These are phyloP conservation scores for Helicostylum pulchrum DNA, from an alignment of 192 early-diverging fungal genomes.

Conservation along the genomic window DNA sequence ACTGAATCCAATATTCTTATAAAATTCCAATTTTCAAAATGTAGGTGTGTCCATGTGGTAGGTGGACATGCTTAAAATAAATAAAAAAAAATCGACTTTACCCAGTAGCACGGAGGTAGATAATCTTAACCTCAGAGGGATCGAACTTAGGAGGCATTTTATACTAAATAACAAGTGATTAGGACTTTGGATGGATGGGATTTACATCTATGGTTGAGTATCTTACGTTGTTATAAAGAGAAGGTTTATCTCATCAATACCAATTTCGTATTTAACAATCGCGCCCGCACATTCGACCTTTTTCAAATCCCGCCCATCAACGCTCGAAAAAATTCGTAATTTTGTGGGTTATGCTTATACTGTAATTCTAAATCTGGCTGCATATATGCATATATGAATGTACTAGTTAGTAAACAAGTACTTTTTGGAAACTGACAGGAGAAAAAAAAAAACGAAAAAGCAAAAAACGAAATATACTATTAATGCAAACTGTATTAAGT, in stretches of 20 bases:
- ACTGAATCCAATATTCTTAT: neutral
- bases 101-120: conserved; percentile 95
- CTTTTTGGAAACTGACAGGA: neutral
- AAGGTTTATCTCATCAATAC: conserved; percentile 6
- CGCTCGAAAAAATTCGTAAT: too few relatives aligned
- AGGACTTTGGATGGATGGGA: conserved; percentile 31
- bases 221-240: conserved; percentile 16
- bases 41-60: too few relatives aligned
- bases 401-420: neutral
- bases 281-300: too few relatives aligned
- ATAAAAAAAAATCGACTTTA: conserved; percentile 6
- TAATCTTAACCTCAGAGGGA: conserved; percentile 71
- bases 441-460: too few relatives aligned
- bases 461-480: too few relatives aligned
- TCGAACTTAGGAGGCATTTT: conserved; percentile 83
- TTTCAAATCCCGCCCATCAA: too few relatives aligned
- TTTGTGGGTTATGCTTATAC: too few relatives aligned
- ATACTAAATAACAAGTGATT: neutral
- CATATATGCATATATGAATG: neutral
- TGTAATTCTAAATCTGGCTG: neutral
- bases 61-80: neutral
- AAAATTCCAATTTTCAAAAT: neutral
- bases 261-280: too few relatives aligned
- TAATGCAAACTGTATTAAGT: too few relatives aligned
- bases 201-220: neutral